Percentiles rank a stretch among this genome's conserved stretches.
Evolutionary conservation across 176 grass and related monocot species (phyloP).

Genomic region (Zea mays): Zm-B73-REFERENCE-NAM-5.0 NC_050101.1:138176001-138176500

Average conservation of each 20-base stretch:
- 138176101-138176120: conserved; percentile 72
- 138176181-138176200: neutral
- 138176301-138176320: neutral
- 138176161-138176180: conserved; percentile 60
- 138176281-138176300: neutral
- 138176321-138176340: neutral
- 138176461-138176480: neutral
- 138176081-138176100: conserved; percentile 79
- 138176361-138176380: conserved; percentile 5
- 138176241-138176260: neutral
- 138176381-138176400: neutral
- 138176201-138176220: neutral
- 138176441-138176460: neutral
- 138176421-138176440: neutral
- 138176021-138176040: neutral
- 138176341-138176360: neutral
- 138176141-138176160: conserved; percentile 74
- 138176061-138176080: neutral
- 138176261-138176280: neutral
- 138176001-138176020: neutral
- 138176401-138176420: too few species aligned
- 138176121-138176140: conserved; percentile 68
- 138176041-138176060: neutral
- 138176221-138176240: neutral
- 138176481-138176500: conserved; percentile 56